Conservation (phyloP, 2,329 filamentous ascomycete species). For the Pyricularia sp. region DNA sequence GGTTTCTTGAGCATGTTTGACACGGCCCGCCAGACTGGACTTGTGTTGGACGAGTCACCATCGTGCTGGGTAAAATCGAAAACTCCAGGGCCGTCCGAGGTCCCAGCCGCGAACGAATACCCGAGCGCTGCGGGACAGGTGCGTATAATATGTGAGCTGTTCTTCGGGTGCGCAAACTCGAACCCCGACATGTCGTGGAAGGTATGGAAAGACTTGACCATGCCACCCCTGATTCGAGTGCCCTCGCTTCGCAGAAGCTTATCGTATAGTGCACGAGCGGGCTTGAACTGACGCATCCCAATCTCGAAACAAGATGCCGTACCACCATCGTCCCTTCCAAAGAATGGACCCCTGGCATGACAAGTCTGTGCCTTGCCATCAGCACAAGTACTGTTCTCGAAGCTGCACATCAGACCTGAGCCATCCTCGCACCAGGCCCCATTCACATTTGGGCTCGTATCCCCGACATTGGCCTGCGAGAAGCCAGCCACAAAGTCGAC, state of each 20-base stretch:
- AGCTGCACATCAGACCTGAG: slow-evolving; percentile 52
- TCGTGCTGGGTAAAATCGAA: slow-evolving; percentile 89
- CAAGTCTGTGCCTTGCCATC: slow-evolving; percentile 54
- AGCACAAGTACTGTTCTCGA: slow-evolving; percentile 65
- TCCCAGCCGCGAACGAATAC: slow-evolving; percentile 82
- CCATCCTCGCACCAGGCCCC: slow-evolving; percentile 83
- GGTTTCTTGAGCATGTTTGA: slow-evolving; percentile 60
- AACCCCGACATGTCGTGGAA: slow-evolving; percentile 69
- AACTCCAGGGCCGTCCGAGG: slow-evolving; percentile 73
- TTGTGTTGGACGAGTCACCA: slow-evolving; percentile 49
- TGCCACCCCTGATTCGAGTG: slow-evolving; percentile 45
- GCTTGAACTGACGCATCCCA: slow-evolving; percentile 55
- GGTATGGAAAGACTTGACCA: slow-evolving; percentile 66
- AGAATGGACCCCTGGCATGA: slow-evolving; percentile 58
- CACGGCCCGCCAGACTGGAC: slow-evolving; percentile 67
- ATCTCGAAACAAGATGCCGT: slow-evolving; percentile 67
- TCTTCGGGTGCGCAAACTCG: slow-evolving; percentile 47
- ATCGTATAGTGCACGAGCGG: slow-evolving; percentile 29
- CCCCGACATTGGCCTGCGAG: slow-evolving; percentile 81
- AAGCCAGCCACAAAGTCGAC: slow-evolving; percentile 75
- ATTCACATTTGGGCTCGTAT: slow-evolving; percentile 72
- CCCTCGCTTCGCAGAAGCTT: slow-evolving; percentile 12
- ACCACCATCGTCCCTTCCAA: slow-evolving; percentile 53
- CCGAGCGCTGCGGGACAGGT: slow-evolving; percentile 81
- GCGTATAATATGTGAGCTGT: slow-evolving; percentile 48